Evolutionary conservation across 78 protist species (phyloP).

Genomic region (Isochrysis galbana): DNA sequence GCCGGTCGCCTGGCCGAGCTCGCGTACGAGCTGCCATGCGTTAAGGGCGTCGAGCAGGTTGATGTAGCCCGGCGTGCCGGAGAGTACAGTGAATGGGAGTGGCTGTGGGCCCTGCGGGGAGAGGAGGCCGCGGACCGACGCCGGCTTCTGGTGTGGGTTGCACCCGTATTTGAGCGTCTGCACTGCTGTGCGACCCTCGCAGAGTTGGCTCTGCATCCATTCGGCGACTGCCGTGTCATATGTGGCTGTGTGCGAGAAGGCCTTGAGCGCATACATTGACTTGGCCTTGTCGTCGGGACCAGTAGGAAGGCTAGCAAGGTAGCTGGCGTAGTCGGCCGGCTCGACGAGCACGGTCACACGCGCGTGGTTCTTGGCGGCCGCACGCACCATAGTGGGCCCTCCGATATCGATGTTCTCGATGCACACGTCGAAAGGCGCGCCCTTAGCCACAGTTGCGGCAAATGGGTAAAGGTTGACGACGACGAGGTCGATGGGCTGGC

Average conservation of each 20-base stretch:
- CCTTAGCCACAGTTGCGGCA: constrained; percentile 55
- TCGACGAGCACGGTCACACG: constrained; percentile 35
- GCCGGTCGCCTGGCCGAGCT: constrained; percentile 46
- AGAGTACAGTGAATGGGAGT: constrained; percentile 35
- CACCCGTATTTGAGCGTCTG: constrained; percentile 74
- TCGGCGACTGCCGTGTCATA: constrained; percentile 44
- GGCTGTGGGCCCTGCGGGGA: neutral
- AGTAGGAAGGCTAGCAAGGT: neutral
- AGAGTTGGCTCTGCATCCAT: constrained; percentile 2
- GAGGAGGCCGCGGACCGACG: neutral
- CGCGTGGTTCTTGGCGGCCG: constrained; percentile 52
- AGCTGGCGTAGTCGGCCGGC: neutral
- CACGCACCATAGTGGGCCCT: constrained; percentile 62
- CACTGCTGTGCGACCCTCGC: neutral
- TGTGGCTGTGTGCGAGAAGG: constrained; percentile 51
- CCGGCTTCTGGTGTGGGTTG: constrained; percentile 81
- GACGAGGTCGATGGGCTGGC: constrained; percentile 49
- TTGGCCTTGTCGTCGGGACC: constrained; percentile 11
- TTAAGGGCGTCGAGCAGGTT: constrained; percentile 81
- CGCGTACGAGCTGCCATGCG: constrained; percentile 69
- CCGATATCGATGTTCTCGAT: constrained; percentile 66
- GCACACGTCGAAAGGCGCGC: constrained; percentile 47
- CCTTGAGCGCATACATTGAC: constrained; percentile 31
- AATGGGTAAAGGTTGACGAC: constrained; percentile 58
- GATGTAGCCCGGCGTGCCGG: constrained; percentile 79